phyloP scores from a whole-genome alignment of 345 rosid species.

The Syzygium aqueum region DNA sequence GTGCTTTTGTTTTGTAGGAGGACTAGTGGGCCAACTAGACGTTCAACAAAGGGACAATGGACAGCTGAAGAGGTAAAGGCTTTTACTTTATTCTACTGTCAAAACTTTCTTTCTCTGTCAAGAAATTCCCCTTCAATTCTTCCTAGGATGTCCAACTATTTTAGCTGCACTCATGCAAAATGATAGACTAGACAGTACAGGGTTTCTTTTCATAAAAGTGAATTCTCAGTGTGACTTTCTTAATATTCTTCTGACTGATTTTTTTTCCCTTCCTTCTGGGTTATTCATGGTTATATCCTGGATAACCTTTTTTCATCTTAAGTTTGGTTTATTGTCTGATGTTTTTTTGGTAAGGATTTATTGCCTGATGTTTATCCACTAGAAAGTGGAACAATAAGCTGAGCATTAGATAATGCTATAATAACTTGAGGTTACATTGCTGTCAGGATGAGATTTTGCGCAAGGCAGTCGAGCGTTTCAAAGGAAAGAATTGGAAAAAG shows the following conservation, averaged over 20 bases:
- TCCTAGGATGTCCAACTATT: background rate
- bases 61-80: conserved; percentile 84
- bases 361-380: background rate
- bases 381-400: background rate
- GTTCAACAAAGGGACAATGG: conserved; percentile 99
- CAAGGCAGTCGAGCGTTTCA: conserved; percentile 89
- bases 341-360: too few species aligned
- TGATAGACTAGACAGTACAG: background rate
- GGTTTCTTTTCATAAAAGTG: background rate
- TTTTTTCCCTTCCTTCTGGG: background rate
- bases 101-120: background rate
- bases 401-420: background rate
- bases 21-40: conserved; percentile 94
- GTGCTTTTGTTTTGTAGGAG: conserved; percentile 39
- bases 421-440: background rate
- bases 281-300: background rate
- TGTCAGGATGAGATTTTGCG: conserved; percentile 84
- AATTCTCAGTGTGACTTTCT: background rate
- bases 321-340: background rate
- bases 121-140: background rate
- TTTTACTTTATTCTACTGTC: background rate
- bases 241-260: background rate
- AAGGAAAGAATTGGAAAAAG: conserved; percentile 99
- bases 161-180: background rate
- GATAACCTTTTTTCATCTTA: background rate